Conservation (phyloP, 2,329 filamentous ascomycete species). For the Penicillium sp. region DNA sequence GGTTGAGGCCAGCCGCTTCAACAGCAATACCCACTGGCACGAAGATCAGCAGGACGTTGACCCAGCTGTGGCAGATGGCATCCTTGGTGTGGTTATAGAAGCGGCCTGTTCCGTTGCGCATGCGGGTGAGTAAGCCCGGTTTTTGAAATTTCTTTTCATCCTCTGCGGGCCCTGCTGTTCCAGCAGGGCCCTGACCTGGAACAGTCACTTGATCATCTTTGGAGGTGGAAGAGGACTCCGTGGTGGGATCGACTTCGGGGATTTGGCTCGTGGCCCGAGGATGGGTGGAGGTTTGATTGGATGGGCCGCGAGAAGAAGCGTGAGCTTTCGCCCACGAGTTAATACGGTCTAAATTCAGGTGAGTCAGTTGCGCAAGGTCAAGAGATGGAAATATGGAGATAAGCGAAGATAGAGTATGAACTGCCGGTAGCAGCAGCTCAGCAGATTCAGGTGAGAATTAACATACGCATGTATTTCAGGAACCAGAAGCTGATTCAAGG, state of each 20-base stretch:
- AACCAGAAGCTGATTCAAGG: slow-evolving; percentile 25
- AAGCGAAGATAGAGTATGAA: neutral
- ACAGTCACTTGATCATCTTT: slow-evolving; percentile 36
- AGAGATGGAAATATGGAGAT: neutral
- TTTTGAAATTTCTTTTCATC: slow-evolving; percentile 22
- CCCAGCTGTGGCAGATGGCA: slow-evolving; percentile 43
- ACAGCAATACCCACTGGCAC: slow-evolving; percentile 45
- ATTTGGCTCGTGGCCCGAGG: slow-evolving; percentile 8
- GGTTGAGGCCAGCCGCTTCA: slow-evolving; percentile 48
- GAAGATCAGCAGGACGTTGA: slow-evolving; percentile 48
- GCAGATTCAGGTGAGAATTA: neutral
- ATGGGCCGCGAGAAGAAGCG: slow-evolving; percentile 29
- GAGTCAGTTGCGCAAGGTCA: slow-evolving; percentile 12
- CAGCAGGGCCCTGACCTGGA: slow-evolving; percentile 15
- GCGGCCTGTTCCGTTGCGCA: slow-evolving; percentile 35
- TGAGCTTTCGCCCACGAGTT: slow-evolving; percentile 46
- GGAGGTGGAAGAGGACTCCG: slow-evolving; percentile 10
- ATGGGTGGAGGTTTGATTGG: slow-evolving; percentile 2
- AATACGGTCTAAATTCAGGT: slow-evolving; percentile 35
- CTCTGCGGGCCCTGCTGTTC: slow-evolving; percentile 23
- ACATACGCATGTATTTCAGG: slow-evolving; percentile 42
- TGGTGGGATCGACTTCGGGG: slow-evolving; percentile 6
- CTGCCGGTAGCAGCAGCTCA: neutral
- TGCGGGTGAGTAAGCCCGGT: slow-evolving; percentile 28
- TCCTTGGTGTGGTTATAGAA: slow-evolving; percentile 38